Evolutionary conservation across 495 filamentous ascomycete species (phyloP), one percentile per base, ranked within the genome.

Genomic region (Penicillium arizonense): DNA sequence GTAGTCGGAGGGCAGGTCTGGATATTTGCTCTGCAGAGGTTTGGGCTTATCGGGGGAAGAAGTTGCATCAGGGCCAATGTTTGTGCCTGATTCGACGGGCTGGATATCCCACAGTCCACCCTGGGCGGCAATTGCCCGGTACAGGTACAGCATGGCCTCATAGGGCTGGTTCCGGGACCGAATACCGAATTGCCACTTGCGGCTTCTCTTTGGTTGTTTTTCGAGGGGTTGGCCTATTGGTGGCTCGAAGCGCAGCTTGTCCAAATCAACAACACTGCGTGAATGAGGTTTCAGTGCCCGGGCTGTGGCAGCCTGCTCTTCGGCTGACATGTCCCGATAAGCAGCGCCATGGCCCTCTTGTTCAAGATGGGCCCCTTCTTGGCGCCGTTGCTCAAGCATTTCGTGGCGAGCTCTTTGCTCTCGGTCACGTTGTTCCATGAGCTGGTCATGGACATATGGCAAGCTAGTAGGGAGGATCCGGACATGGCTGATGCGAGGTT

Each of bases 121-220:
- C 60, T 97, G 89, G 47, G 90, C 90, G 26, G 81, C 72, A 33
- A 98, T 78, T 1, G 95, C 92, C 59, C 90, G 87, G 76, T 96
- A 97, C 44, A 98, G 88, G 64, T 94, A 96, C 9, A 91, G 71
- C 64, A 98, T 87, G 0, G 94, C 94, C 61, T 98, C 94, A 26
- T 92, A 85, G 0, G 95, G 94, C 20, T 90, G 88, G 67, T 97
- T 98, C 28, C 95, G 81, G 20, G 88, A 93, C 1, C 94, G 84
- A 52, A 98, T 98, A 28, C 94, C 94, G 64, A 97, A 98, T 69
- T 97, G 95, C 94, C 94, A 98, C 52, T 90, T 88, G 1, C 90
- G 89, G 3, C 84, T 73, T 68, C 85, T 88, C 66, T 88, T 92
- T 23, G 70, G 72, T 45, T 75, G 76, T 52, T 69, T 62, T 40